These are phyloP conservation scores for Gynochthodes officinalis DNA, from an alignment of 257 asterid species.

Conservation along the genomic window DNA sequence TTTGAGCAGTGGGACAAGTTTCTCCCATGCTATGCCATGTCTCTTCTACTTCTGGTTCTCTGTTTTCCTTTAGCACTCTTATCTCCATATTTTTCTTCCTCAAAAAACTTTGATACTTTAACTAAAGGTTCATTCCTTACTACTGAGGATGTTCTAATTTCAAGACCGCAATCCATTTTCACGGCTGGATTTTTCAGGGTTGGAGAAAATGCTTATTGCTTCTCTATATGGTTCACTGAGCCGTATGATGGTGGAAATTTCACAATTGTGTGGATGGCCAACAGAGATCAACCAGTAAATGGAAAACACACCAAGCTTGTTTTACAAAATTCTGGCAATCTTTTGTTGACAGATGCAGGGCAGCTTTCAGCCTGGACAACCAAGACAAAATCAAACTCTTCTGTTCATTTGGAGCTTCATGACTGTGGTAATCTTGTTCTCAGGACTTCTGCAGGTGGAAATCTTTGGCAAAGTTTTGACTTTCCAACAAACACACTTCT, in stretches of 20 bases:
- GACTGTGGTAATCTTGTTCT: constrained; percentile 37
- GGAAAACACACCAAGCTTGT: constrained; percentile 14
- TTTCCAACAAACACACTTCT: constrained; percentile 34
- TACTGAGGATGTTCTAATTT: constrained; percentile 10
- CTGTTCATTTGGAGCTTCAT: constrained; percentile 11
- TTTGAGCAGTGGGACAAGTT: not conserved
- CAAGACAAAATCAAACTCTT: not conserved
- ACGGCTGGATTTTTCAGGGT: constrained; percentile 24
- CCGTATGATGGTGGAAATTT: not conserved
- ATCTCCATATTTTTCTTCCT: constrained; percentile 8
- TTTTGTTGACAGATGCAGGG: constrained; percentile 20
- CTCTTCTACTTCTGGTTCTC: not conserved
- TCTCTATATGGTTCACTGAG: constrained; percentile 25
- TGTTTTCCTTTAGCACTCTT: not conserved
- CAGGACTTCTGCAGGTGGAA: not conserved
- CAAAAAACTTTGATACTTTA: not conserved
- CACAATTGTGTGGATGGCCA: constrained; percentile 36
- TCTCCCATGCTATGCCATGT: constrained; percentile 3
- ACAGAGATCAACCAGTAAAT: constrained; percentile 26
- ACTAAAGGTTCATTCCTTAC: constrained; percentile 14
- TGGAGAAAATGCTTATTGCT: constrained; percentile 30
- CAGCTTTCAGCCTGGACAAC: constrained; percentile 20
- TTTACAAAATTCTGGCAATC: constrained; percentile 19
- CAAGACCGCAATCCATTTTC: constrained; percentile 16
- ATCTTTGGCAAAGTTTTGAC: constrained; percentile 37